Evolutionary conservation across 306 rosid genomes (phyloP), one percentile per base, ranked within the genome.

Genomic region (Glycyrrhiza uralensis): DNA sequence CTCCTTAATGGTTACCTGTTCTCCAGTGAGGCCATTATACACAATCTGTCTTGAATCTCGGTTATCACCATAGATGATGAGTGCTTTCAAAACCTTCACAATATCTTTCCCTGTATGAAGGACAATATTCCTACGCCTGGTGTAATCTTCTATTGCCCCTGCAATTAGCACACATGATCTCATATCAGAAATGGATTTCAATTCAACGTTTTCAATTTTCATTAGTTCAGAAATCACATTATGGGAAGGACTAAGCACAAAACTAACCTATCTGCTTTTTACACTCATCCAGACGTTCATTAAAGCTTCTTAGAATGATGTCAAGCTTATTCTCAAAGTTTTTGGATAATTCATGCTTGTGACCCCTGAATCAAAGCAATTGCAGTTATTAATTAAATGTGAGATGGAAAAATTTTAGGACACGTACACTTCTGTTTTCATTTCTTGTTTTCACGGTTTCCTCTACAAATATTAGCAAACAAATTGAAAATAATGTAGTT

Each of bases 31-130:
- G 20, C 74, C 82, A 3, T 36, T 22, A 35, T 32, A 65, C 6
- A 79, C 69, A 33, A 1, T 22, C 19, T 59, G 59, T 23, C 58
- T 59, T 20, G 63, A 50, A 1, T 71, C 74, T 7, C n/a, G 30
- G 12, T 28, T 22, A 1, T 72, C 69, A 12, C 5, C 47, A 11
- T 75, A 42, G 54, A 54, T 32, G n/a, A 79, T 50, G 28, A 79
- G 35, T 28, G 52, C 42, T 51, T 56, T 79, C 75, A 79, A 45
- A 65, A 79, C 78, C 33, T 29, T 69, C 1, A 79, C 79, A 26
- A 79, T 72, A 44, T 79, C 78, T 7, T 50, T 79, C 20, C 74
- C 56, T 8, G 69, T 65, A 6, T 38, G 54, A 23, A 7, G 6
- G 14, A 78, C 42, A 19, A 72, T 59, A 1, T 47, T 71, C 20